These are phyloP conservation scores for Geotrichum phurueaensis DNA, from an alignment of 1,139 yeast genomes.

Conservation along the genomic window DNA sequence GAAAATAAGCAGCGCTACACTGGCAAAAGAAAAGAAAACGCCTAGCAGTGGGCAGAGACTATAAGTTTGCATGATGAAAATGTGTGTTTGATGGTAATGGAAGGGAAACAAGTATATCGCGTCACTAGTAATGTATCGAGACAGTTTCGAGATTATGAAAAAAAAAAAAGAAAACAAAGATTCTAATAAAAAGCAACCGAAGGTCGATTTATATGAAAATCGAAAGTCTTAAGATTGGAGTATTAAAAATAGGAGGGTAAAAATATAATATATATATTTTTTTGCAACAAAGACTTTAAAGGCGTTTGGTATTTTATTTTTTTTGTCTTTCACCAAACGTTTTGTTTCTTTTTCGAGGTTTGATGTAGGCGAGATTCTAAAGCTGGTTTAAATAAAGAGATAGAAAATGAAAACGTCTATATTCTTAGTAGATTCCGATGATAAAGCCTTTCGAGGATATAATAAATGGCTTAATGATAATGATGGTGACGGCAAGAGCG, in stretches of 20 bases:
- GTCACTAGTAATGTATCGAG: background rate
- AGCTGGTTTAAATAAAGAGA: background rate
- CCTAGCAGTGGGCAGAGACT: background rate
- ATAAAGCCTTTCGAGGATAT: too few relatives aligned
- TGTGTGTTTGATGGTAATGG: background rate
- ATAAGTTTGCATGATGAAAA: background rate
- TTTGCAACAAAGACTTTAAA: background rate
- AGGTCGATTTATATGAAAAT: background rate
- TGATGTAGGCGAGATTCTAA: background rate
- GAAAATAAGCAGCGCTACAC: slow-evolving; percentile 4
- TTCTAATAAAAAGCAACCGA: background rate
- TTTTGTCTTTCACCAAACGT: background rate
- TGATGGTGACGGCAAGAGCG: background rate
- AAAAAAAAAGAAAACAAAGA: background rate
- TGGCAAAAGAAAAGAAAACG: slow-evolving; percentile 11
- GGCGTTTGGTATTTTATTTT: background rate
- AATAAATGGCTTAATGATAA: too few relatives aligned
- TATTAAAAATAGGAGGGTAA: background rate
- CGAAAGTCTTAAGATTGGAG: background rate
- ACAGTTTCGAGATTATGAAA: background rate
- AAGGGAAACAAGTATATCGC: background rate
- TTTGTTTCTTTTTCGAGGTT: background rate
- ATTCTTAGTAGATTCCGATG: too few relatives aligned
- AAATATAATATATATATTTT: background rate
- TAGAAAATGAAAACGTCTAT: background rate